These are phyloP conservation scores for Verticillium nonalfalfae DNA, from an alignment of 2,329 filamentous ascomycete species.

Conservation along the genomic window DNA sequence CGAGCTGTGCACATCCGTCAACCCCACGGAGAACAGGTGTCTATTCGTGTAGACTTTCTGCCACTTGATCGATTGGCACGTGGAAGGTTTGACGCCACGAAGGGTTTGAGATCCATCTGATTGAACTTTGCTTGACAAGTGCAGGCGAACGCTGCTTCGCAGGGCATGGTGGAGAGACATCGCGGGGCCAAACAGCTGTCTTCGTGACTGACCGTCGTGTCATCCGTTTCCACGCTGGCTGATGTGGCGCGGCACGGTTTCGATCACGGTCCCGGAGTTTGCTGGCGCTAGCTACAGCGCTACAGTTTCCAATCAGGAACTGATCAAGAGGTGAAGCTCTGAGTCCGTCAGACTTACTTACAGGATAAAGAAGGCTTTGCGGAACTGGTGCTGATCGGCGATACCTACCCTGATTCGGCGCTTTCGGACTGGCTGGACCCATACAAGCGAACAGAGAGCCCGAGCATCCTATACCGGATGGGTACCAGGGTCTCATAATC, in stretches of 20 bases:
- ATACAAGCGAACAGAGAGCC: background rate
- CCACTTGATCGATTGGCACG: background rate
- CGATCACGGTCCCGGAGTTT: background rate
- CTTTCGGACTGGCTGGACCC: background rate
- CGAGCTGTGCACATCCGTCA: background rate
- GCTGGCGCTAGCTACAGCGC: background rate
- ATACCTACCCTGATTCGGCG: background rate
- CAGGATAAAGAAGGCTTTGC: background rate
- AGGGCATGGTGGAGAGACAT: background rate
- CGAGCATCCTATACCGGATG: background rate
- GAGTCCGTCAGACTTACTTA: background rate
- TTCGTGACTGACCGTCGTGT: background rate
- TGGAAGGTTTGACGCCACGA: background rate
- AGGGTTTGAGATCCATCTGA: background rate
- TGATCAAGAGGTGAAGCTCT: background rate
- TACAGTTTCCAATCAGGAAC: background rate
- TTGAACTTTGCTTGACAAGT: background rate
- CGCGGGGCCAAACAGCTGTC: background rate
- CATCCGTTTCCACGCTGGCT: background rate
- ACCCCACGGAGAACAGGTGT: background rate
- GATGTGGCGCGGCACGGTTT: background rate
- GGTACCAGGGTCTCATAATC: background rate
- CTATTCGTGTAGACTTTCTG: background rate
- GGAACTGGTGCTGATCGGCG: background rate
- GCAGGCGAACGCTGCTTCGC: background rate